Percentiles rank a stretch among this genome's conserved stretches.
Evolutionary conservation across 257 asterid genomes (phyloP).

Genomic region (Thymus mandschuricus): DNA sequence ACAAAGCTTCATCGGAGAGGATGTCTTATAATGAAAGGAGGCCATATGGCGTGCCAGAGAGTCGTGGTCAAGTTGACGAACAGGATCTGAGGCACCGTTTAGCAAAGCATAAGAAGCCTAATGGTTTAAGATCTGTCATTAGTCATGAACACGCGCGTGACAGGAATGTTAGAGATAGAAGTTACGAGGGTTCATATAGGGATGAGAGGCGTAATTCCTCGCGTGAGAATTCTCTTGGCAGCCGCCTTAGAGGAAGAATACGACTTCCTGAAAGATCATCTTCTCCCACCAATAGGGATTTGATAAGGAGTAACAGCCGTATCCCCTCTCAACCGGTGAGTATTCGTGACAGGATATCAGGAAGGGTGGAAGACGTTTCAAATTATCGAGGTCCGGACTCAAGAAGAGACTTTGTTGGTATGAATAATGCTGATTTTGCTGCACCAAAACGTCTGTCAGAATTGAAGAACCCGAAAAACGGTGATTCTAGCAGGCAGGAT

Average conservation of each 20-base stretch:
- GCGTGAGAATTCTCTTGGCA: slow-evolving; percentile 55
- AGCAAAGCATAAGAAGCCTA: slow-evolving; percentile 58
- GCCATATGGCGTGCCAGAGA: slow-evolving; percentile 49
- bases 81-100: slow-evolving; percentile 76
- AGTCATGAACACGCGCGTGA: slow-evolving; percentile 61
- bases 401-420: slow-evolving; percentile 54
- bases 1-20: slow-evolving; percentile 57
- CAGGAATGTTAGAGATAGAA: slow-evolving; percentile 45
- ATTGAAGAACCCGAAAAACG: slow-evolving; percentile 60
- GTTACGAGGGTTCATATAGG: slow-evolving; percentile 46
- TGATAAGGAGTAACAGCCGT: slow-evolving; percentile 46
- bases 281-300: slow-evolving; percentile 53
- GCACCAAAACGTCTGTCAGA: slow-evolving; percentile 79
- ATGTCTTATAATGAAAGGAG: slow-evolving; percentile 53
- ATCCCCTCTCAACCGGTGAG: slow-evolving; percentile 54
- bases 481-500: slow-evolving; percentile 43
- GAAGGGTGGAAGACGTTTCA: slow-evolving; percentile 57
- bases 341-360: slow-evolving; percentile 61
- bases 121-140: slow-evolving; percentile 85
- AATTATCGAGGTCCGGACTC: slow-evolving; percentile 43
- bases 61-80: slow-evolving; percentile 50
- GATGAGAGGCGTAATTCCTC: slow-evolving; percentile 41
- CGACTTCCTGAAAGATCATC: slow-evolving; percentile 59
- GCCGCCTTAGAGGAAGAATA: slow-evolving; percentile 83
- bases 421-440: slow-evolving; percentile 47